A percentile compares a stretch with the other conserved stretches of the same genome.
phyloP scores from a whole-genome alignment of 345 rosid species.

The Eucalyptus marginata region DNA sequence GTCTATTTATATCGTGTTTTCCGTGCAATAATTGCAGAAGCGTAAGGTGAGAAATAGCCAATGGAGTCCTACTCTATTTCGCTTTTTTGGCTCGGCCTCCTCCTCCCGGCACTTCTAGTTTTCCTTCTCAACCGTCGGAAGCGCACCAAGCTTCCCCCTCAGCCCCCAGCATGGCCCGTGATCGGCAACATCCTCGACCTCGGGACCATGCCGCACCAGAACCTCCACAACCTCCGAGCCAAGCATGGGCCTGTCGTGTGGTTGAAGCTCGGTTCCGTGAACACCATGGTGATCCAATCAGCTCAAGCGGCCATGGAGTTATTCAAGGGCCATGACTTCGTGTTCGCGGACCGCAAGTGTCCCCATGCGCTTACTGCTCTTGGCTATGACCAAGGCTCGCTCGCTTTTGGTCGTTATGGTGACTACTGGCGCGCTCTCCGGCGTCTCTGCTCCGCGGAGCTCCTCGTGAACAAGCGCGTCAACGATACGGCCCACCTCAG shows the following conservation, averaged over 20 bases:
- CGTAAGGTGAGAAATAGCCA: background rate
- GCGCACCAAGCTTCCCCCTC: background rate
- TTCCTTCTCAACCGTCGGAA: background rate
- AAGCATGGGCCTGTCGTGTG: background rate
- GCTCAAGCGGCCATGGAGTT: conserved; percentile 1
- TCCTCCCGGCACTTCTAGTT: background rate
- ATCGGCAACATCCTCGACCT: background rate
- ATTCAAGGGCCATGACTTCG: background rate
- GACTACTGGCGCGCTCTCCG: too few relatives aligned
- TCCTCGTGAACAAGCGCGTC: background rate
- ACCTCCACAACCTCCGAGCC: background rate
- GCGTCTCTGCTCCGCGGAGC: too few relatives aligned
- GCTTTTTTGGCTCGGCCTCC: background rate
- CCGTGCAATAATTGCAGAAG: too few relatives aligned
- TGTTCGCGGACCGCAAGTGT: background rate
- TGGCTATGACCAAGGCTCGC: background rate
- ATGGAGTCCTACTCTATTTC: background rate
- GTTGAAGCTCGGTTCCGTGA: background rate
- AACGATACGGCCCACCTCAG: too few relatives aligned
- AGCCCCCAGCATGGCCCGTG: background rate
- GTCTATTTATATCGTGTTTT: too few relatives aligned
- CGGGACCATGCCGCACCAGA: background rate
- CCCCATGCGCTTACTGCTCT: background rate
- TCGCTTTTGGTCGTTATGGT: background rate
- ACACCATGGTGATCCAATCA: conserved; percentile 10